Evolutionary conservation across 2,329 filamentous ascomycete genomes (phyloP), one percentile per base, ranked within the genome.

Genomic region (Cryphonectria parasitica): DNA sequence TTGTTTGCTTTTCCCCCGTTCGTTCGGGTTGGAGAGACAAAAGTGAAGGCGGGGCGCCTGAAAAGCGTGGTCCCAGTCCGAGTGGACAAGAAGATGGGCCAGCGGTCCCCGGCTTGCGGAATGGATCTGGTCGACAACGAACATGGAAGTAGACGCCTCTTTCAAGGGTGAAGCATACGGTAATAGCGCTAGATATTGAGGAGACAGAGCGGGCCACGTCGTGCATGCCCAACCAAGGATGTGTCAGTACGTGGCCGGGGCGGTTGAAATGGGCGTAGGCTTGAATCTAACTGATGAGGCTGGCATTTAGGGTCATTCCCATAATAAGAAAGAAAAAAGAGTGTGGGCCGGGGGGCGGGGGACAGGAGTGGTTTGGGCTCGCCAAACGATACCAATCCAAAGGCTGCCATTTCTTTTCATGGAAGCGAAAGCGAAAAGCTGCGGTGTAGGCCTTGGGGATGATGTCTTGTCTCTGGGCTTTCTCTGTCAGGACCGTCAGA

Each of bases 201-300:
- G 19, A 58, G 54, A 28, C 25, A 58, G 54, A 31, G 54, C 25
- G 54, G 54, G 54, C 54, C 54, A 58, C 54, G 54, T 58, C 54
- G 54, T 31, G 13, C 28, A 31, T 17, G 54, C 54, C 54, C 54
- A 58, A 19, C 54, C 54, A 58, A 58, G 54, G 25, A 58, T 31
- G 28, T 15, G 54, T 58, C 54, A 19, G 54, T 58, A 58, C 54
- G 54, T 28, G 54, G 54, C 54, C 28, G 5, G 25, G 25, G 28
- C 13, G 54, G 2, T 28, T 58, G 15, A 31, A 58, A 28, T 6
- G 54, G 25, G 15, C 15, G 25, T 31, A 58, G 54, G 25, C 15
- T 28, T 19, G 15, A 58, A 58, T 28, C 54, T 58, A 31, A 13
- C 54, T 58, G 54, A 58, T 7, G 54, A 58, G 28, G 13, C 54